Conservation (phyloP, 2,329 filamentous ascomycete species). For the Plenodomus lindquistii region DNA sequence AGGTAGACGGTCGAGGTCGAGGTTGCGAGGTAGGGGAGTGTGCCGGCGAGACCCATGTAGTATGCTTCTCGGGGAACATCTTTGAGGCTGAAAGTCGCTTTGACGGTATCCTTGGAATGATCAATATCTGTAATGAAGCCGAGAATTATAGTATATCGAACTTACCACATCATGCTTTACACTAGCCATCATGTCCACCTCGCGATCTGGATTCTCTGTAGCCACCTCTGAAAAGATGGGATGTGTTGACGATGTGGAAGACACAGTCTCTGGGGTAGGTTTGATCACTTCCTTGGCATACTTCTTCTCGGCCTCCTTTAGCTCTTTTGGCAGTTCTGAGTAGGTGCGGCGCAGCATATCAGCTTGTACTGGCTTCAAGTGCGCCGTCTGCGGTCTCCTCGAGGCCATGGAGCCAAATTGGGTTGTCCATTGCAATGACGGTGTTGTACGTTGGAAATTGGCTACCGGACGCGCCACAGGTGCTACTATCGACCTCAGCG, state of each 20-base stretch:
- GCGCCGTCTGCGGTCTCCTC: conserved; percentile 35
- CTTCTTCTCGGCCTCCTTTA: conserved; percentile 61
- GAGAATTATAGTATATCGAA: background rate
- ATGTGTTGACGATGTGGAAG: conserved; percentile 57
- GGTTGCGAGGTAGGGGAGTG: conserved; percentile 72
- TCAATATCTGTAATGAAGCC: background rate
- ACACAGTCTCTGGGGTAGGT: conserved; percentile 63
- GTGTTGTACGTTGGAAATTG: conserved; percentile 21
- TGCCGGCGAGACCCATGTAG: conserved; percentile 55
- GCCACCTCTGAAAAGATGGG: conserved; percentile 47
- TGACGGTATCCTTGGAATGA: conserved; percentile 48
- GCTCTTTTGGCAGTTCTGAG: conserved; percentile 50
- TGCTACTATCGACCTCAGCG: conserved; percentile 43
- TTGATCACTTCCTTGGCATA: conserved; percentile 61
- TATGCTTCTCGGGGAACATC: conserved; percentile 54
- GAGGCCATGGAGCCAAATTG: conserved; percentile 47
- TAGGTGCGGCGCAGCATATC: conserved; percentile 48
- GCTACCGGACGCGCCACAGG: conserved; percentile 36
- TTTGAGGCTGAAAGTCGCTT: conserved; percentile 53
- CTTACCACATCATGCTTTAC: conserved; percentile 45
- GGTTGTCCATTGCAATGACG: conserved; percentile 44
- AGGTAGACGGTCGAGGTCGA: conserved; percentile 82
- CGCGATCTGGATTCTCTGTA: conserved; percentile 33
- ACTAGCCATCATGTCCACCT: conserved; percentile 53
- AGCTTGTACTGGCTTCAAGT: conserved; percentile 38